Conservation (phyloP, 1,284 basidiomycete species). For the Pyrrhoderma noxium region DNA sequence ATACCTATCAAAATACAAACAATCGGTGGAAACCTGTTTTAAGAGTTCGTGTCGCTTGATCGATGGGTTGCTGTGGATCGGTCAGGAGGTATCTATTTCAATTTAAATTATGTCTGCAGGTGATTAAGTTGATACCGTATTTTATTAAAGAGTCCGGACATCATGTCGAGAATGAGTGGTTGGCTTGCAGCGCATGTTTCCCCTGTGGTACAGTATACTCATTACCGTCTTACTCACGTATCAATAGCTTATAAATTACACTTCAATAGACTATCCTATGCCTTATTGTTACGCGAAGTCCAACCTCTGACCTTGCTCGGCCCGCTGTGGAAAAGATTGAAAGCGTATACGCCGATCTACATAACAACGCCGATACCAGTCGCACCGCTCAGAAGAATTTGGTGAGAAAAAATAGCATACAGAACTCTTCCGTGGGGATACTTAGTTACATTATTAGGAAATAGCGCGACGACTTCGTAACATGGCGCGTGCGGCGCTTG, state of each 20-base stretch:
- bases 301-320: conserved; percentile 45
- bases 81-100: conserved; percentile 24
- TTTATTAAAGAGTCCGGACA: conserved; percentile 2
- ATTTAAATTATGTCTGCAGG: not conserved
- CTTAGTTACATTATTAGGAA: conserved; percentile 30
- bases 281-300: conserved; percentile 51
- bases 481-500: conserved; percentile 44
- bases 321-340: conserved; percentile 55
- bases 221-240: not conserved
- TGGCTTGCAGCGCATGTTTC: conserved; percentile 55
- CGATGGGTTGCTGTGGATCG: conserved; percentile 37
- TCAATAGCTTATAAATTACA: conserved; percentile 1
- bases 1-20: conserved; percentile 52
- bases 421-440: not conserved
- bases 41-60: conserved; percentile 62
- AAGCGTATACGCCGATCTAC: conserved; percentile 41
- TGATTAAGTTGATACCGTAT: not conserved
- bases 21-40: conserved; percentile 63
- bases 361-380: conserved; percentile 40
- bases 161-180: conserved; percentile 42
- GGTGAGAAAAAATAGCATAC: conserved; percentile 29
- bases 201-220: conserved; percentile 42
- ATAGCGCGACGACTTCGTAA: conserved; percentile 42
- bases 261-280: conserved; percentile 56
- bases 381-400: conserved; percentile 43